Conservation (phyloP, 257 asterid species). For the Solanum boliviense region DNA sequence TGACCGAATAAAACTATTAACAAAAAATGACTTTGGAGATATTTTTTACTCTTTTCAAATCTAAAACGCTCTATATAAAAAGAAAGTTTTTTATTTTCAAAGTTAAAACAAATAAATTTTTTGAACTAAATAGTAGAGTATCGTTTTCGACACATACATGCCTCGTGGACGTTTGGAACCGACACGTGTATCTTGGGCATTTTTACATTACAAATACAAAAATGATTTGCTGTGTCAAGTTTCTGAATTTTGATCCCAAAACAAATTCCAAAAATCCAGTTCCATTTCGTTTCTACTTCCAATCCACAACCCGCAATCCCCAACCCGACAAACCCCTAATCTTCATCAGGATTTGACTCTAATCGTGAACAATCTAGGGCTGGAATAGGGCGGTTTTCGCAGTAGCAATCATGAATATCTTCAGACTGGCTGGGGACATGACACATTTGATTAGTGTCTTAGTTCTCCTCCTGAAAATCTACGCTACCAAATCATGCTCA, state of each 20-base stretch:
- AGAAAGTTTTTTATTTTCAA: background rate
- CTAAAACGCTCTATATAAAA: too few species aligned
- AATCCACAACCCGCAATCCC: background rate
- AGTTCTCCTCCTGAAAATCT: slow-evolving; percentile 85
- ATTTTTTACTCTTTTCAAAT: too few species aligned
- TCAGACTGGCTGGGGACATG: slow-evolving; percentile 94
- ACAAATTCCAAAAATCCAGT: background rate
- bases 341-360: background rate
- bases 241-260: background rate
- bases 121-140: background rate
- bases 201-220: background rate
- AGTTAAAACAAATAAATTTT: background rate
- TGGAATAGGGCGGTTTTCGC: background rate
- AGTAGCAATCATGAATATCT: slow-evolving; percentile 48
- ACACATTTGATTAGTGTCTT: slow-evolving; percentile 78
- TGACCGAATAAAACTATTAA: too few species aligned
- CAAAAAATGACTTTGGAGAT: too few species aligned
- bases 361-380: background rate
- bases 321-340: background rate
- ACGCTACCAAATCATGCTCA: slow-evolving; percentile 91
- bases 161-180: background rate
- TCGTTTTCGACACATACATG: background rate
- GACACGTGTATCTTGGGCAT: background rate
- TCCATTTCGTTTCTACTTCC: background rate
- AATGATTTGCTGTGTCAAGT: background rate